A percentile compares a stretch with the other conserved stretches of the same genome.
Conservation (phyloP, 139 green algal species). For the Raphidocelis subcapitata region DNA sequence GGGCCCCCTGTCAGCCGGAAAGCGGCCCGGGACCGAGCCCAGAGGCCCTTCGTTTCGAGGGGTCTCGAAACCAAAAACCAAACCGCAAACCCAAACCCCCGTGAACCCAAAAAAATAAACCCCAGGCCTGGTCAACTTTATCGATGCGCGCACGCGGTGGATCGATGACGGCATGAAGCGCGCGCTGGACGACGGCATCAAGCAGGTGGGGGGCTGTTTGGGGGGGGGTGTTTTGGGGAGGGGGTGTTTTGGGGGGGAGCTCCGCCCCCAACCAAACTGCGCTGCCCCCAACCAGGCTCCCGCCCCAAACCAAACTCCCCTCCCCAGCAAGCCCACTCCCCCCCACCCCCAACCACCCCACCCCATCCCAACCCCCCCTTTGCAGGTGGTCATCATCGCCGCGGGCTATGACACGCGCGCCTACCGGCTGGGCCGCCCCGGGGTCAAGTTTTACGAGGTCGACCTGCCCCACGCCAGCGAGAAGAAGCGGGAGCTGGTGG, state of each 20-base stretch:
- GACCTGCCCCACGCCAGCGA: conserved; percentile 62
- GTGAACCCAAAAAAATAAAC: too few species aligned
- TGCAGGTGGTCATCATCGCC: conserved; percentile 65
- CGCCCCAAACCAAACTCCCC: too few species aligned
- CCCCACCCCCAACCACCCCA: too few species aligned
- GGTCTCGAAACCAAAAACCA: too few species aligned
- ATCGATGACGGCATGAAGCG: conserved; percentile 53
- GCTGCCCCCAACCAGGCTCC: neutral
- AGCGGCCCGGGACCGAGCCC: too few species aligned
- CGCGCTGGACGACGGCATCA: conserved; percentile 50
- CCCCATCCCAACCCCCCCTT: neutral
- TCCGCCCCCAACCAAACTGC: too few species aligned
- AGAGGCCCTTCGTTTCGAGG: too few species aligned
- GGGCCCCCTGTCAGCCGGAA: too few species aligned
- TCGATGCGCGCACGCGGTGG: conserved; percentile 75
- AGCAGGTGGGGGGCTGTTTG: conserved; percentile 35
- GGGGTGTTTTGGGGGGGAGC: too few species aligned
- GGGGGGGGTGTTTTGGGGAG: too few species aligned
- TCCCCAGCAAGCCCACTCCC: too few species aligned
- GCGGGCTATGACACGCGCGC: conserved; percentile 73
- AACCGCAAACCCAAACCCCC: too few species aligned
- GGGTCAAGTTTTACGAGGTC: conserved; percentile 56
- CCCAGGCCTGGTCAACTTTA: conserved; percentile 69
- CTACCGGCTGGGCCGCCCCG: conserved; percentile 49
- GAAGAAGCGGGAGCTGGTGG: conserved; percentile 57